A percentile compares a stretch with the other conserved stretches of the same genome.
These are phyloP conservation scores for Mucor mucedo DNA, from an alignment of 371 early-diverging fungal species.

Conservation along the genomic window DNA sequence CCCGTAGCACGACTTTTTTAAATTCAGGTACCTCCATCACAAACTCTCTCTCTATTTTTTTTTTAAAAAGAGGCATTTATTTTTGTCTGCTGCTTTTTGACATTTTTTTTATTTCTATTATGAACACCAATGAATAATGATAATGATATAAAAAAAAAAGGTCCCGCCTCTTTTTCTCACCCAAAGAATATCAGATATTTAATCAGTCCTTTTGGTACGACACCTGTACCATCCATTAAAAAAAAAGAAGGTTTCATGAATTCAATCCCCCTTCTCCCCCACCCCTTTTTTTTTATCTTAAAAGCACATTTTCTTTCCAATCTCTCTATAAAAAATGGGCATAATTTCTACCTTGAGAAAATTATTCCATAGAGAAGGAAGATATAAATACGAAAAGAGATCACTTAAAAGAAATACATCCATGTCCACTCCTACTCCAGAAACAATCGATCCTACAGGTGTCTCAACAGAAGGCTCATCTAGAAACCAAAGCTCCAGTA, in stretches of 20 bases:
- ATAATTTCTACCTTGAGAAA: background rate
- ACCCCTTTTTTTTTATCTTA: background rate
- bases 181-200: no score
- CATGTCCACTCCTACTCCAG: background rate
- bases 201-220: no score
- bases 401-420: background rate
- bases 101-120: background rate
- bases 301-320: background rate
- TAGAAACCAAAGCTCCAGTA: background rate
- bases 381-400: background rate
- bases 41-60: background rate
- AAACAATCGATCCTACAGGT: background rate
- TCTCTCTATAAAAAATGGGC: background rate
- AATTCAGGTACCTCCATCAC: no score
- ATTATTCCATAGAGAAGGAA: background rate
- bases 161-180: no score
- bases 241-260: no score
- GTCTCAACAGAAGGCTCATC: slow-evolving; percentile 1
- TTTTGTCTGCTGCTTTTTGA: background rate
- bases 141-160: no score
- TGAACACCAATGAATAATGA: no score
- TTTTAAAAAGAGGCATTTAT: background rate
- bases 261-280: background rate
- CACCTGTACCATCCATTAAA: no score
- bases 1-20: background rate